These are phyloP conservation scores for rapeseed (Brassica napus) DNA, from an alignment of 345 rosid genomes.

Conservation along the genomic window DNA sequence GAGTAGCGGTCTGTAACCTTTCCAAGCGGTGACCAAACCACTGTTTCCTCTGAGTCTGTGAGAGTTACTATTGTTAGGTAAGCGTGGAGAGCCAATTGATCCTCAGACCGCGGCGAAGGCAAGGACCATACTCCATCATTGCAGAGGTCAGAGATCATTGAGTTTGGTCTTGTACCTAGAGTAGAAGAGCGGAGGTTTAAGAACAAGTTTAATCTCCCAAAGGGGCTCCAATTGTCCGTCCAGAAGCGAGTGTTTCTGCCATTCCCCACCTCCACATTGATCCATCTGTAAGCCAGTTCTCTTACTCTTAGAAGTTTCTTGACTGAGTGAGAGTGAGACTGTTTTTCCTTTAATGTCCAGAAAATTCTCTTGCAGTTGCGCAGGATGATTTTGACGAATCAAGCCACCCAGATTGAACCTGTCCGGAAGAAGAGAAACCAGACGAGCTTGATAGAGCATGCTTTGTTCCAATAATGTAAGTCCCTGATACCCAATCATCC, in stretches of 20 bases:
- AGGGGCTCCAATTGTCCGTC: background rate
- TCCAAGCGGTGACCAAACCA: background rate
- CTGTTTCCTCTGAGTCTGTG: background rate
- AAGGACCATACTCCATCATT: background rate
- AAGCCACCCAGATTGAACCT: background rate
- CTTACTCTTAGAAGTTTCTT: background rate
- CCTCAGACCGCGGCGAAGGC: background rate
- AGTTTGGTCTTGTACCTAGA: background rate
- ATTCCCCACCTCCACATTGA: background rate
- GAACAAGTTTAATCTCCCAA: background rate
- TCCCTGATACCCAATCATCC: background rate
- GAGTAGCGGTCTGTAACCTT: background rate
- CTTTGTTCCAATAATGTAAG: background rate
- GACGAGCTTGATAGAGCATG: background rate
- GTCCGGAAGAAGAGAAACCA: background rate
- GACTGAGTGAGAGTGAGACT: background rate
- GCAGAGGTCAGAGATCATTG: background rate
- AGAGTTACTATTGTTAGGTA: background rate
- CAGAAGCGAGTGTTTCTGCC: background rate
- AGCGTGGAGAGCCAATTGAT: background rate
- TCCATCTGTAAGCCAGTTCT: background rate
- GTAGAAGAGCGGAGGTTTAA: background rate
- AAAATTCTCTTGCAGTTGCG: background rate
- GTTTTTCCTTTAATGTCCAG: background rate
- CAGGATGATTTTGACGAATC: background rate